These are phyloP conservation scores for Avicennia marina DNA, from an alignment of 257 asterid species.

Conservation along the genomic window DNA sequence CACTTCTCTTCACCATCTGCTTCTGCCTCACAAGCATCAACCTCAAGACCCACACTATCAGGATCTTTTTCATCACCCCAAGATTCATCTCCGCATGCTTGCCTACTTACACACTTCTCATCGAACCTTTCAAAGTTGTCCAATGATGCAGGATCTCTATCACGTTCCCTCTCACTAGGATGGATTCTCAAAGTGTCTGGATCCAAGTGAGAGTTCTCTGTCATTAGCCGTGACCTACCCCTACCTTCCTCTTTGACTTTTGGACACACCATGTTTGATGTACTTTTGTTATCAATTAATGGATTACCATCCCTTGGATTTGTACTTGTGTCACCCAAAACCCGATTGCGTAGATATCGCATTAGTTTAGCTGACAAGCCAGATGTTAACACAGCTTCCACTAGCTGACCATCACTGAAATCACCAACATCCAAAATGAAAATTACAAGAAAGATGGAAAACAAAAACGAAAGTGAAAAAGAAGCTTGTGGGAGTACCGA, in stretches of 20 bases:
- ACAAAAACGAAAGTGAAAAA: background rate
- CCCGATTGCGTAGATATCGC: slow-evolving; percentile 75
- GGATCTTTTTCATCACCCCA: slow-evolving; percentile 62
- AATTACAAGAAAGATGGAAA: slow-evolving; percentile 5
- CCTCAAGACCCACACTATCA: slow-evolving; percentile 42
- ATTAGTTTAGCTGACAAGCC: slow-evolving; percentile 90
- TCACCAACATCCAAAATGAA: slow-evolving; percentile 17
- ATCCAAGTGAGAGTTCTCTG: slow-evolving; percentile 58
- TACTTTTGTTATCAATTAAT: slow-evolving; percentile 46
- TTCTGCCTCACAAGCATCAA: slow-evolving; percentile 45
- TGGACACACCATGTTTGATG: slow-evolving; percentile 29
- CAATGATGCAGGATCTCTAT: slow-evolving; percentile 33
- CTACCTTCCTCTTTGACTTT: slow-evolving; percentile 74
- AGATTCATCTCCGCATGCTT: slow-evolving; percentile 44
- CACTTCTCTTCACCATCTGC: slow-evolving; percentile 58
- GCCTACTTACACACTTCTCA: slow-evolving; percentile 40
- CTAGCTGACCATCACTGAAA: slow-evolving; percentile 82
- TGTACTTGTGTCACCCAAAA: slow-evolving; percentile 62
- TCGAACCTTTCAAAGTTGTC: slow-evolving; percentile 47
- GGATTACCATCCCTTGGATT: slow-evolving; percentile 58
- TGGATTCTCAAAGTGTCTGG: slow-evolving; percentile 29
- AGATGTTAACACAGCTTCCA: slow-evolving; percentile 89
- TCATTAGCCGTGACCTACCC: slow-evolving; percentile 48
- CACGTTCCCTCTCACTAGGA: slow-evolving; percentile 32
- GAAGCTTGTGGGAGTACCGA: slow-evolving; percentile 41